Evolutionary conservation across 2,329 filamentous ascomycete genomes (phyloP), one percentile per base, ranked within the genome.

Genomic region (Chaetomium sp.): DNA sequence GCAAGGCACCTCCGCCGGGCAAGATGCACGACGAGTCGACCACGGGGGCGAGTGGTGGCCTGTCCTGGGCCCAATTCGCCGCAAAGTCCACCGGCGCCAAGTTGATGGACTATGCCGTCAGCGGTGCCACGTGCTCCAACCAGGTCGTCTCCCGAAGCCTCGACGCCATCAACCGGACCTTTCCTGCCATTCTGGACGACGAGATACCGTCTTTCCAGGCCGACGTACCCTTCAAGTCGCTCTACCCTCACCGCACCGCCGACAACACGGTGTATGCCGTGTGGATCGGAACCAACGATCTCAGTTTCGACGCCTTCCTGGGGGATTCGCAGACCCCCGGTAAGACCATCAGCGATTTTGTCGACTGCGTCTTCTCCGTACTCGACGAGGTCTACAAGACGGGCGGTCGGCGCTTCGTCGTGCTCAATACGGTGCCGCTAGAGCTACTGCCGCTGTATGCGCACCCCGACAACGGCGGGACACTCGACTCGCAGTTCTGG

Each of bases 241-340:
- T 84, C 4, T 83, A 81, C 68, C 74, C 76, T 0, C 71, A 80
- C 68, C 76, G 81, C 54, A 81, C 79, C 2, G 70, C 82, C 1
- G 76, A 84, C 33, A 86, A 87, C 67, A 91, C 90, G 0, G 86
- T 91, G 2, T 93, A 92, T 72, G 82, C 86, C 1, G 83, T 93
- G 58, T 93, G 89, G 89, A 92, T 93, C 70, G 91, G 91, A 3
- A 93, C 90, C 27, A 94, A 94, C 73, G 91, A 95, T 72, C 79
- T 94, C 10, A 90, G 90, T 25, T 81, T 80, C 63, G 76, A 81
- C 59, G 88, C 83, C 9, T 89, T 93, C 72, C 74, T 93, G 35
- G 86, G 83, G 4, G 88, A 92, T 72, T 81, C 80, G 27, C 87
- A 92, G 73, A 75, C 82, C 4, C 70, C 78, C 0, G 84, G 82